Evolutionary conservation across 306 rosid species (phyloP), one percentile per base, ranked within the genome.

Genomic region (Psophocarpus tetragonolobus): DNA sequence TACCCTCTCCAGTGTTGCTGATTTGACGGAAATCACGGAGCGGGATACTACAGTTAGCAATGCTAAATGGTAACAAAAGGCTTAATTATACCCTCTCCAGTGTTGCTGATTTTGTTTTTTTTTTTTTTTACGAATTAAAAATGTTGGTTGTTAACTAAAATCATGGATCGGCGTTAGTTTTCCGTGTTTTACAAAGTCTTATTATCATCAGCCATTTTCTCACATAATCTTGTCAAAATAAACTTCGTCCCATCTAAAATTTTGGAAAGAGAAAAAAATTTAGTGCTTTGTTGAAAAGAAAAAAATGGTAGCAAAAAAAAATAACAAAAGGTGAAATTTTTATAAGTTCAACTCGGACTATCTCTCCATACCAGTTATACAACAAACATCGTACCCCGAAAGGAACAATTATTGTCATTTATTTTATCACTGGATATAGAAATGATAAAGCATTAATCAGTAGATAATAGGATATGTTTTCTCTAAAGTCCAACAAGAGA

Each of bases 381-480:
- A 50, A 23, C 33, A 17, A 77, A 3, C 47, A 50, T 50, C n/a
- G 8, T 33, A 20, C 60, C 4, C 2, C 2, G 18, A 48, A 62
- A 62, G 64, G 24, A 71, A 39, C 42, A 39, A 39, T 38, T 48
- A 60, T 44, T 36, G 3, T 3, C 58, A 76, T 81, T 76, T 6
- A 71, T 42, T 63, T 15, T 26, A 63, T 32, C 68, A 6, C n/a
- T 76, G 33, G 18, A 65, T 50, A 47, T 18, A 61, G 53, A 64
- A 76, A 54, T 72, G 61, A 47, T 6, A 65, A 24, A 72, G 41
- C 36, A 20, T 54, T 48, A 38, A 38, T 73, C n/a, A 51, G 20
- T 26, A 15, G 60, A 68, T 14, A 57, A 38, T 38, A 61, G 48
- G 47, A 51, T 27, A 77, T 45, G 69, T 3, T 78, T 71, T 64